These are phyloP conservation scores for Tetrapisispora phaffii DNA, from an alignment of 805 yeast species.

Conservation along the genomic window DNA sequence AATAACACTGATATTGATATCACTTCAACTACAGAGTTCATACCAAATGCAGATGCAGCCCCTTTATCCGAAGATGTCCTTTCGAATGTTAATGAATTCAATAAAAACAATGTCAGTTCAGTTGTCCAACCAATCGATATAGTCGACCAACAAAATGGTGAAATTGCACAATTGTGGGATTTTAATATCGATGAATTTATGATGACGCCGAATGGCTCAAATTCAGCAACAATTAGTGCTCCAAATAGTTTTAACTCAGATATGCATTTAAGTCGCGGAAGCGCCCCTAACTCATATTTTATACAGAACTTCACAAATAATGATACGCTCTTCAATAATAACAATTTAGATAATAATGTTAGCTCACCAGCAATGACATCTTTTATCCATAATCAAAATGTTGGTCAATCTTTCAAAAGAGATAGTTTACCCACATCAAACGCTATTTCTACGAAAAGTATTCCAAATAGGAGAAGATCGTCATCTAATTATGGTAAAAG, in stretches of 20 bases:
- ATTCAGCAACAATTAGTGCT: slow-evolving; percentile 30
- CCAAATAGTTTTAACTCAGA: slow-evolving; percentile 28
- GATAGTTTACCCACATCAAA: neutral
- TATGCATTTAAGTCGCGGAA: slow-evolving; percentile 7
- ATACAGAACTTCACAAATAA: slow-evolving; percentile 2
- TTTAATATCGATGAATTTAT: slow-evolving; percentile 30
- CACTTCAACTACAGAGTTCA: neutral
- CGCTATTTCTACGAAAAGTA: slow-evolving; percentile 1
- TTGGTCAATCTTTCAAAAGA: neutral
- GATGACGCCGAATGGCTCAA: slow-evolving; percentile 28
- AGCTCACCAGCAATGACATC: slow-evolving; percentile 2
- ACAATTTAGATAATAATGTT: neutral
- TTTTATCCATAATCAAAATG: neutral
- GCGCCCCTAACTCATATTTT: slow-evolving; percentile 8
- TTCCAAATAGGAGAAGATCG: slow-evolving; percentile 8
- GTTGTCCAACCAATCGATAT: slow-evolving; percentile 20
- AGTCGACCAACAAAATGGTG: slow-evolving; percentile 29
- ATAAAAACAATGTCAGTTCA: neutral
- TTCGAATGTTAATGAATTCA: neutral
- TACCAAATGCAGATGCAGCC: neutral
- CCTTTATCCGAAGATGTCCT: neutral
- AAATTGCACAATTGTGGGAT: slow-evolving; percentile 33
- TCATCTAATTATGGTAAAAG: slow-evolving; percentile 9
- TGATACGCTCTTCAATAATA: neutral
- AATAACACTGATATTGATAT: neutral